A percentile compares a stretch with the other conserved stretches of the same genome.
Conservation (phyloP, 768 basidiomycete genomes). For the Tephrocybe sp. region DNA sequence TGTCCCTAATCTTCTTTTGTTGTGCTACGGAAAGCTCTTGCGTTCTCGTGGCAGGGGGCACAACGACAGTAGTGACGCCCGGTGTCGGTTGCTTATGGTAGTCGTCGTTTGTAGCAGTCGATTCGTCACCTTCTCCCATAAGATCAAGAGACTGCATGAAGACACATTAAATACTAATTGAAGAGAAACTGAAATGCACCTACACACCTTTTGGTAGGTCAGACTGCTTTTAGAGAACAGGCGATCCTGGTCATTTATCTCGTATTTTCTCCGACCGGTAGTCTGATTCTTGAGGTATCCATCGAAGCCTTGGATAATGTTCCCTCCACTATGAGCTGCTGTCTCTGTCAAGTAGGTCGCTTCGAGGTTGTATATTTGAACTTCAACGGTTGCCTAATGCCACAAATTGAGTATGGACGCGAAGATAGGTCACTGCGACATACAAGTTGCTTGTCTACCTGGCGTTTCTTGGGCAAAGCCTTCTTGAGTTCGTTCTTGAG, state of each 20-base stretch:
- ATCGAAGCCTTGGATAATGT: constrained; percentile 87
- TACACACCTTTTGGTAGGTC: constrained; percentile 68
- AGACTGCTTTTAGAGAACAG: constrained; percentile 82
- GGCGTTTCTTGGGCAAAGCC: constrained; percentile 73
- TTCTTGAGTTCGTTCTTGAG: constrained; percentile 75
- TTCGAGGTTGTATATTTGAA: constrained; percentile 78
- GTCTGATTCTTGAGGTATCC: constrained; percentile 81
- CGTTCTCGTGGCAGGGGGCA: constrained; percentile 68
- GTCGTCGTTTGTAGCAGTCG: constrained; percentile 56
- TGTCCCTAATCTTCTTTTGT: constrained; percentile 75
- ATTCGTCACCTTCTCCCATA: constrained; percentile 68
- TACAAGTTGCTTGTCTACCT: constrained; percentile 77
- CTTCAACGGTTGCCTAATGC: constrained; percentile 72
- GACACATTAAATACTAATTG: neutral
- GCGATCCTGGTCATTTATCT: constrained; percentile 75
- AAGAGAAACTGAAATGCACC: constrained; percentile 8
- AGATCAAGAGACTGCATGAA: constrained; percentile 70
- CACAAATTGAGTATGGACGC: neutral
- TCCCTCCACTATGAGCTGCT: constrained; percentile 73
- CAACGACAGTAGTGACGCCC: constrained; percentile 73
- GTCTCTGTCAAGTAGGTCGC: constrained; percentile 78
- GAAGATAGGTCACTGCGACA: constrained; percentile 21
- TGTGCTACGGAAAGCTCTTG: constrained; percentile 73
- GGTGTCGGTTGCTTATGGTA: constrained; percentile 66
- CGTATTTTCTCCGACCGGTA: constrained; percentile 66